Conservation (phyloP, 257 asterid genomes). For the Solanum ahanhuiri region DNA sequence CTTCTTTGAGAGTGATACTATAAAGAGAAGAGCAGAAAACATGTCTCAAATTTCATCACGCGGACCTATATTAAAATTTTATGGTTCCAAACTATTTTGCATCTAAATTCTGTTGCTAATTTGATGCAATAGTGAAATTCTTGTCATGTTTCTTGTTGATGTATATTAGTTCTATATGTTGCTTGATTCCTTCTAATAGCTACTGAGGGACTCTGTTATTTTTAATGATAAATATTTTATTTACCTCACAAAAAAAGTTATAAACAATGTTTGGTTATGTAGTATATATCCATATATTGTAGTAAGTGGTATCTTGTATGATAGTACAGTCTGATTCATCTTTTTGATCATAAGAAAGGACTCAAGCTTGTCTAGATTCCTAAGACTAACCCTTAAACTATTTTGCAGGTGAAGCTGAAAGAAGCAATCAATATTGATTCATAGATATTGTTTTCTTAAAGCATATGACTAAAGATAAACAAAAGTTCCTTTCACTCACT, state of each 20-base stretch:
- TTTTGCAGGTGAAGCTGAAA: no score
- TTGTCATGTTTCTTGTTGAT: not conserved
- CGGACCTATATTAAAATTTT: not conserved
- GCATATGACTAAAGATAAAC: no score
- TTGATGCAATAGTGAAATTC: not conserved
- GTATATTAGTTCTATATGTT: not conserved
- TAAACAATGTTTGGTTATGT: not conserved
- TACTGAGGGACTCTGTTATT: not conserved
- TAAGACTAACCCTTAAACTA: no score
- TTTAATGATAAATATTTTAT: not conserved
- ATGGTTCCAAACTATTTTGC: not conserved
- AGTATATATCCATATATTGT: not conserved
- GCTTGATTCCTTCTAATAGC: no score
- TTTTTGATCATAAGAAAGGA: no score
- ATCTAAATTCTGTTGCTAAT: not conserved
- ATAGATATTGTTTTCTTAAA: no score
- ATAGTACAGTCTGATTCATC: no score
- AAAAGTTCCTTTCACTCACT: no score
- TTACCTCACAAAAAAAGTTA: not conserved
- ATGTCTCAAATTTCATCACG: not conserved
- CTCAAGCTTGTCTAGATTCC: no score
- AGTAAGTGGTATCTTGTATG: not conserved
- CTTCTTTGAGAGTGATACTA: not conserved
- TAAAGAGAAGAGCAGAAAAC: not conserved
- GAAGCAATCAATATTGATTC: no score